phyloP scores from a whole-genome alignment of 192 early-diverging fungal genomes.

The Podila horticola region DNA sequence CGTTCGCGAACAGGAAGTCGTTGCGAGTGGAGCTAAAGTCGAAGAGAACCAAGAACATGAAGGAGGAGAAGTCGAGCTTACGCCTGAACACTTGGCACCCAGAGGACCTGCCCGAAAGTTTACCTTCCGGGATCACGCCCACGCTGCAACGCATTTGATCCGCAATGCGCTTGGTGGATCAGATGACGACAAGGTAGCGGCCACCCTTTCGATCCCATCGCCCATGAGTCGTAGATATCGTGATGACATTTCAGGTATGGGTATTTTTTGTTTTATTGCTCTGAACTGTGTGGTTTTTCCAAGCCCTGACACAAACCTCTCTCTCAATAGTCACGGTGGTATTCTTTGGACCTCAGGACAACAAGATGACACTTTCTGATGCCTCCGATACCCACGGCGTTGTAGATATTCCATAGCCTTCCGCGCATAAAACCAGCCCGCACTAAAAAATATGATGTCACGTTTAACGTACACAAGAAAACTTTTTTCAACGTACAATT shows the following conservation, averaged over 20 bases:
- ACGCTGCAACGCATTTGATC: slow-evolving; percentile 79
- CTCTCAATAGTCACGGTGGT: slow-evolving; percentile 26
- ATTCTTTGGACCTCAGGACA: slow-evolving; percentile 29
- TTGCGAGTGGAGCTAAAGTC: background rate
- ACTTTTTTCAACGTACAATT: background rate
- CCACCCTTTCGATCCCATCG: slow-evolving; percentile 71
- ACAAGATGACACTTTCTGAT: slow-evolving; percentile 17
- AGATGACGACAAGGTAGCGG: slow-evolving; percentile 68
- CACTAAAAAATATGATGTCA: background rate
- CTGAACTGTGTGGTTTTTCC: too few species aligned
- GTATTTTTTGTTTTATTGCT: background rate
- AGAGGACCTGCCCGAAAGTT: slow-evolving; percentile 31
- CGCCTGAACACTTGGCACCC: slow-evolving; percentile 15
- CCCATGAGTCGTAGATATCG: slow-evolving; percentile 73
- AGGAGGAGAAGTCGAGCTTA: slow-evolving; percentile 29
- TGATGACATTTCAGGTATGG: slow-evolving; percentile 81
- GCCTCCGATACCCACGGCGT: slow-evolving; percentile 1
- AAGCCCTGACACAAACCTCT: background rate
- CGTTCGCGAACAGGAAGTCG: background rate
- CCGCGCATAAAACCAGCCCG: background rate
- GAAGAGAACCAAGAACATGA: slow-evolving; percentile 8
- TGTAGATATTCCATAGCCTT: background rate
- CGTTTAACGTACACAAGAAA: background rate
- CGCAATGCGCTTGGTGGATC: slow-evolving; percentile 71
- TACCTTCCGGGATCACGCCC: slow-evolving; percentile 59